Conservation (phyloP, 169 alveolate species). For the Cryptosporidium tyzzeri region DNA sequence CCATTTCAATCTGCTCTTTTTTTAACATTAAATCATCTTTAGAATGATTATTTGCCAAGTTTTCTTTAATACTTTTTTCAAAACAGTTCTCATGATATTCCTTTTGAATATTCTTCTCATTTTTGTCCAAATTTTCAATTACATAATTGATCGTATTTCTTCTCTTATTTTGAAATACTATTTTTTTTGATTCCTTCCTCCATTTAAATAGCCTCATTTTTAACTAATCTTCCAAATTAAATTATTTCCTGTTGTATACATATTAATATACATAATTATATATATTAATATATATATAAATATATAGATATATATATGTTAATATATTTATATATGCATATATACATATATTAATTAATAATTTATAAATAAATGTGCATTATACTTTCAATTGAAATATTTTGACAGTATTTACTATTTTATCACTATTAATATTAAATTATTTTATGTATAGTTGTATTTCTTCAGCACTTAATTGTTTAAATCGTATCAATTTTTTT, state of each 20-base stretch:
- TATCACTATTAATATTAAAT: no score
- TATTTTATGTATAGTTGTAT: no score
- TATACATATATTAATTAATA: no score
- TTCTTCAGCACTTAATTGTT: not conserved
- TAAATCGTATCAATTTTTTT: no score
- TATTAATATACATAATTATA: not conserved
- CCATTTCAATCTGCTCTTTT: slow-evolving; percentile 10
- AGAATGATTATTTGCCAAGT: not conserved
- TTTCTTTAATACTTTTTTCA: not conserved
- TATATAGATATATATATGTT: not conserved
- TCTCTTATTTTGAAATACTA: slow-evolving; percentile 12
- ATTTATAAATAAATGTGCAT: not conserved
- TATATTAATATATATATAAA: not conserved
- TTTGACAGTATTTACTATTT: no score
- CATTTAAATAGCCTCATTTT: slow-evolving; percentile 20
- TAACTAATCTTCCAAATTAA: not conserved
- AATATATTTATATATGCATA: no score
- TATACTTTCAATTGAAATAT: not conserved
- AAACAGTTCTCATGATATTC: not conserved
- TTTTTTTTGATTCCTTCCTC: slow-evolving; percentile 4
- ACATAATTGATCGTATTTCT: slow-evolving; percentile 35
- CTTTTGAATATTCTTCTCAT: not conserved
- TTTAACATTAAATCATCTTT: not conserved
- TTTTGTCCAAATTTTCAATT: slow-evolving; percentile 11
- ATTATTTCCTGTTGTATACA: not conserved